Evolutionary conservation across 225 moss, liverwort and hornwort species (phyloP).

Genomic region (Bryum argenteum): DNA sequence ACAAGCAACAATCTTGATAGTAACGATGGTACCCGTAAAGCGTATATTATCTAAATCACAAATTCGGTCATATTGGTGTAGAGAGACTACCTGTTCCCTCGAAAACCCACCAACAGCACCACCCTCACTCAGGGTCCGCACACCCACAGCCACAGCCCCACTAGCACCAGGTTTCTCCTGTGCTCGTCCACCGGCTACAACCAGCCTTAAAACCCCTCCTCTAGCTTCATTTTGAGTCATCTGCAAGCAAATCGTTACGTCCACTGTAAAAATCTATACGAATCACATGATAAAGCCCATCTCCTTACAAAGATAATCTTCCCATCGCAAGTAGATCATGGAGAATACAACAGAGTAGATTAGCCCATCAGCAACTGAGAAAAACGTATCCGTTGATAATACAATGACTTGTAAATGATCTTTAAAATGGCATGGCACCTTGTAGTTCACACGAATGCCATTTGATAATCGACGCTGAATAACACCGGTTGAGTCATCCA

Average conservation of each 20-base stretch:
- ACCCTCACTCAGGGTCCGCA: conserved; percentile 98
- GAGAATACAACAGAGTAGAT: conserved; percentile 2
- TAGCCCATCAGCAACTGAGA: conserved; percentile 11
- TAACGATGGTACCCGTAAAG: conserved; percentile 7
- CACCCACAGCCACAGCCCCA: conserved; percentile 98
- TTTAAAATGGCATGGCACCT: conserved; percentile 48
- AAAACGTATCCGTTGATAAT: background rate
- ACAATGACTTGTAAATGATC: no score
- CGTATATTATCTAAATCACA: background rate
- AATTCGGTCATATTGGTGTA: conserved; percentile 16
- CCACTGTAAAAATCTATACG: conserved; percentile 10
- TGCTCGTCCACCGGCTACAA: conserved; percentile 95
- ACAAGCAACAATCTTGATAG: background rate
- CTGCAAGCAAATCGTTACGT: conserved; percentile 46
- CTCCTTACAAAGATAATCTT: background rate
- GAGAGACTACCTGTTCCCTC: conserved; percentile 78
- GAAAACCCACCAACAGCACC: conserved; percentile 97
- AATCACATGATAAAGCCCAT: conserved; percentile 4
- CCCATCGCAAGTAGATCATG: conserved; percentile 13
- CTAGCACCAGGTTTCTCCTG: conserved; percentile 80
- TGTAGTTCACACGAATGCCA: conserved; percentile 96
- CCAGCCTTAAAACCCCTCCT: conserved; percentile 94
- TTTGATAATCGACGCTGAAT: conserved; percentile 91
- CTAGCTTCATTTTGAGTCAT: conserved; percentile 97
- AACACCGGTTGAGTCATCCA: conserved; percentile 88